Evolutionary conservation across 805 yeast species (phyloP).

Genomic region (Nadsonia fulvescens): DNA sequence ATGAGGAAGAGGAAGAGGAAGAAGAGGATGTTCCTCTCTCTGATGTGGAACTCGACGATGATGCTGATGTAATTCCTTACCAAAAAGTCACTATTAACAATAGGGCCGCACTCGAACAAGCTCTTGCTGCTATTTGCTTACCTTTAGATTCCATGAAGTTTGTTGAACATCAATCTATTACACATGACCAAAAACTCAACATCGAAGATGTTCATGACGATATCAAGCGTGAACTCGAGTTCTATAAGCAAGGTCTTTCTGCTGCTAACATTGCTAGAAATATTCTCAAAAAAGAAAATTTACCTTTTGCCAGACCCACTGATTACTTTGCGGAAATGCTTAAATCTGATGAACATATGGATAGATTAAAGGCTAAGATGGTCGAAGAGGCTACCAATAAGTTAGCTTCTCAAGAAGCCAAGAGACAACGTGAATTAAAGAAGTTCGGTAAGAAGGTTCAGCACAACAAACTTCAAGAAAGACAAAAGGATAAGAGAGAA

Average conservation of each 20-base stretch:
- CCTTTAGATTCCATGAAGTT: constrained; percentile 54
- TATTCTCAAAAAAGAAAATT: constrained; percentile 41
- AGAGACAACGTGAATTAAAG: constrained; percentile 85
- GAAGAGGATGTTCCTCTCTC: constrained; percentile 76
- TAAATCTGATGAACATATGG: constrained; percentile 96
- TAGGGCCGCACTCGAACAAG: constrained; percentile 39
- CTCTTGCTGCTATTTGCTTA: constrained; percentile 17
- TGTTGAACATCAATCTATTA: constrained; percentile 66
- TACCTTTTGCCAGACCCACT: constrained; percentile 81
- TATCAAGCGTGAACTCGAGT: constrained; percentile 86
- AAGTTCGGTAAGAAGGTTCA: constrained; percentile 96
- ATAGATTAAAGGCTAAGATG: constrained; percentile 65
- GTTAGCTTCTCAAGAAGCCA: constrained; percentile 84
- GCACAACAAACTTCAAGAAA: constrained; percentile 77
- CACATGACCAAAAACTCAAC: constrained; percentile 42
- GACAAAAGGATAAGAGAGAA: constrained; percentile 84
- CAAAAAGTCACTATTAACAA: constrained; percentile 82
- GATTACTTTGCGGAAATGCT: constrained; percentile 99
- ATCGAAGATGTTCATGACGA: constrained; percentile 80
- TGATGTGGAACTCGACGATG: constrained; percentile 83
- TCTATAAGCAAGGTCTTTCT: constrained; percentile 81
- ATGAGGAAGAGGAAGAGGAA: constrained; percentile 43
- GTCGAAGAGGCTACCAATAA: constrained; percentile 50
- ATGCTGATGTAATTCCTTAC: constrained; percentile 85
- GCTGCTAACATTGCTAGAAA: constrained; percentile 65